Percentiles rank a stretch among this genome's conserved stretches.
These are phyloP conservation scores for Mortierella sp. DNA, from an alignment of 371 early-diverging fungal genomes.

Conservation along the genomic window DNA sequence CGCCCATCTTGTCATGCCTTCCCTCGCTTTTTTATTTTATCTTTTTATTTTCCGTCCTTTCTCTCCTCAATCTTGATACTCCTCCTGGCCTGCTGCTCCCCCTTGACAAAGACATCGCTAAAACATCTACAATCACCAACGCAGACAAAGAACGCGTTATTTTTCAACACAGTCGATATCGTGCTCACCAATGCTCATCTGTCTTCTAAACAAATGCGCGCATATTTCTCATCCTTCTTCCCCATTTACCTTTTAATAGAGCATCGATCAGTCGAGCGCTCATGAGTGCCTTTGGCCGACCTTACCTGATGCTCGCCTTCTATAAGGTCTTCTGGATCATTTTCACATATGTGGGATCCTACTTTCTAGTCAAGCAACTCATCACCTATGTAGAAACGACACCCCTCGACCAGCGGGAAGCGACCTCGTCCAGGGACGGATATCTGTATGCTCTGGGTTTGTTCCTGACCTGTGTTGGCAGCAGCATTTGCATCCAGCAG, in stretches of 20 bases:
- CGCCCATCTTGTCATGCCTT: background rate
- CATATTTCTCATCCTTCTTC: conserved; percentile 9
- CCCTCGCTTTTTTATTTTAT: background rate
- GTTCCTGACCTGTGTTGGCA: conserved; percentile 59
- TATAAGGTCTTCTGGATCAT: conserved; percentile 73
- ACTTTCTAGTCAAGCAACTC: conserved; percentile 61
- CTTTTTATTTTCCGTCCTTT: conserved; percentile 6
- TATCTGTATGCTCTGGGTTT: conserved; percentile 64
- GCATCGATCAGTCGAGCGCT: conserved; percentile 61
- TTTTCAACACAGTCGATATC: background rate
- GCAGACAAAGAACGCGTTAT: background rate
- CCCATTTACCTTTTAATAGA: conserved; percentile 27
- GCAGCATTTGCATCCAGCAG: conserved; percentile 71
- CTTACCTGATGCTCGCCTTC: conserved; percentile 64
- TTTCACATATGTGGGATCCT: conserved; percentile 69
- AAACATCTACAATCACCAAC: background rate
- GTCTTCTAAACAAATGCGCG: conserved; percentile 35
- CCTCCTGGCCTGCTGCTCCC: background rate
- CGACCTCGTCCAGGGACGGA: conserved; percentile 46
- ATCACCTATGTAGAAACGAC: conserved; percentile 57
- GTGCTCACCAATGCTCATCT: conserved; percentile 8
- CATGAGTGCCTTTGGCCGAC: conserved; percentile 62
- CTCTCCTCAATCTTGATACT: background rate
- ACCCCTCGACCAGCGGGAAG: background rate
- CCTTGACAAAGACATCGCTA: background rate